A percentile compares a stretch with the other conserved stretches of the same genome.
Evolutionary conservation across 164 flowering plant genomes (phyloP).

Genomic region (Chimonanthus salicifolius): DNA sequence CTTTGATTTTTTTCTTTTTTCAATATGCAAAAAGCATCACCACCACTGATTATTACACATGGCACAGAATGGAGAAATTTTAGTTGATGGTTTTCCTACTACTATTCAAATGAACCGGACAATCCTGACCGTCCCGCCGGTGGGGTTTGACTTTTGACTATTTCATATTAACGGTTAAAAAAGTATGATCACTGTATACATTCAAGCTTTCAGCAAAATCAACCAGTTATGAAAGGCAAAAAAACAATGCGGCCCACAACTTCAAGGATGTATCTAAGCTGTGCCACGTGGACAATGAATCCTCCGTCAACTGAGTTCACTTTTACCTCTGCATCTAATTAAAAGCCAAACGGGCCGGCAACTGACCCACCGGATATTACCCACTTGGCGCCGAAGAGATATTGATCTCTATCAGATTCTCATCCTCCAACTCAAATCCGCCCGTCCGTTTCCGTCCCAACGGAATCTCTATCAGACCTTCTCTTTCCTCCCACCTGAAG

Average conservation of each 20-base stretch:
- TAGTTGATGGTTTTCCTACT: too few species aligned
- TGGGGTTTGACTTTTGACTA: background rate
- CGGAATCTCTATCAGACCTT: constrained; percentile 13
- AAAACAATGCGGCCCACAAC: background rate
- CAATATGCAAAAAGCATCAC: too few species aligned
- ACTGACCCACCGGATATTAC: background rate
- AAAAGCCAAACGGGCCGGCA: background rate
- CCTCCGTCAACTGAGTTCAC: background rate
- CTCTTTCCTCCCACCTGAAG: constrained; percentile 12
- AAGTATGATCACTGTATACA: background rate
- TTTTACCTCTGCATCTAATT: background rate
- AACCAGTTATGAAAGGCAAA: background rate
- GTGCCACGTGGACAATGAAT: background rate
- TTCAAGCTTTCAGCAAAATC: background rate
- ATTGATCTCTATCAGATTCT: constrained; percentile 12
- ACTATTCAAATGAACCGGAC: background rate
- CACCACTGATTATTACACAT: too few species aligned
- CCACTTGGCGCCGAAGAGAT: background rate
- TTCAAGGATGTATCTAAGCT: background rate
- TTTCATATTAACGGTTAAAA: background rate
- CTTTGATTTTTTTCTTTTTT: too few species aligned
- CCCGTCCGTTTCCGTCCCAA: background rate
- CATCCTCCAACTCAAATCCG: constrained; percentile 1
- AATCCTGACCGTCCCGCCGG: background rate
- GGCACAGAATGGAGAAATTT: too few species aligned